A percentile compares a stretch with the other conserved stretches of the same genome.
phyloP scores from a whole-genome alignment of 1,284 basidiomycete species.

The Boletellus dicymbophilus region DNA sequence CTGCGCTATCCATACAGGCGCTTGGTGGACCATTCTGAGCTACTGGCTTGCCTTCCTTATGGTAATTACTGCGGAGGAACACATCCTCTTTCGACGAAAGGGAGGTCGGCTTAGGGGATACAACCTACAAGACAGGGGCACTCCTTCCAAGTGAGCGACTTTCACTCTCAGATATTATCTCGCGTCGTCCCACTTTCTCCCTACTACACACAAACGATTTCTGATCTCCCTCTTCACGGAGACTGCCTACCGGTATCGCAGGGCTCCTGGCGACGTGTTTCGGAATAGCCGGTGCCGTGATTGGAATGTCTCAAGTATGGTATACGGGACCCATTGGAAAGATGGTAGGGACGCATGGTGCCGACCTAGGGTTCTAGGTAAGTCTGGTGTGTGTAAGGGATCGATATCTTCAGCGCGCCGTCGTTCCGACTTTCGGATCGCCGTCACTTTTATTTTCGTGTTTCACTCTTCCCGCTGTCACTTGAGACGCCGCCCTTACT shows the following conservation, averaged over 20 bases:
- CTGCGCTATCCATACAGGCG: conserved; percentile 55
- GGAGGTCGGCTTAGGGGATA: conserved; percentile 50
- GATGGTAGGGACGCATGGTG: conserved; percentile 46
- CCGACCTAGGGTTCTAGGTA: conserved; percentile 62
- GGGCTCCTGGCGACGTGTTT: conserved; percentile 50
- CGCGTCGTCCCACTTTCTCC: no score
- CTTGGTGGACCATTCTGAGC: conserved; percentile 56
- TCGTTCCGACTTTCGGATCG: no score
- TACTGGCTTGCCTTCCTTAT: conserved; percentile 69
- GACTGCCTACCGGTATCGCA: conserved; percentile 58
- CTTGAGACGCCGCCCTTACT: no score
- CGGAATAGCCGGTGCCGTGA: conserved; percentile 48
- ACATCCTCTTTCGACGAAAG: conserved; percentile 53
- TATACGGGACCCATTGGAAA: conserved; percentile 48
- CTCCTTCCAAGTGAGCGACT: conserved; percentile 43
- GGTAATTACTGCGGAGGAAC: conserved; percentile 58
- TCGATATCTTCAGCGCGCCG: no score
- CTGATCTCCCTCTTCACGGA: conserved; percentile 10
- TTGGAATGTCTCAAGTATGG: conserved; percentile 53
- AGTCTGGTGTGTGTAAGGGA: no score
- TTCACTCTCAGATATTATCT: no score
- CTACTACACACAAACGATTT: no score
- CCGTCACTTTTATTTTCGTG: no score
- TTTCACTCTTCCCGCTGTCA: no score
- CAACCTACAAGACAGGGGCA: conserved; percentile 57